Base-by-base conservation (phyloP, 2,329 filamentous ascomycete genomes). In the Periconia sp. region DNA sequence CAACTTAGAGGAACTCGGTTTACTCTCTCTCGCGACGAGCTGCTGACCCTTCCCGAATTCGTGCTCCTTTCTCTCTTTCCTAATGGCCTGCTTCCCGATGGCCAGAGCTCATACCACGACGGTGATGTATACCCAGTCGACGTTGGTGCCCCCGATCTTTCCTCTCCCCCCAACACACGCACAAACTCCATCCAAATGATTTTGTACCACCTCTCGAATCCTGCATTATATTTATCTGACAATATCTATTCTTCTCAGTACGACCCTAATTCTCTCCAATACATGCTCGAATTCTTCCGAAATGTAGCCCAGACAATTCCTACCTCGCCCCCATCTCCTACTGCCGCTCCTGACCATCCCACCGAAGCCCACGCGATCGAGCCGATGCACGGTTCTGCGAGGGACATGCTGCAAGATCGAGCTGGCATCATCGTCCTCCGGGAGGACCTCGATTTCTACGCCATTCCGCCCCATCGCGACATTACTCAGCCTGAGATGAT, bases 211-310 rank as follows among this genome's bases (percentile, higher is more conserved):
- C 68, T 78, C 46, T 69, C 63, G 54, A 76, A 77, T 51, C 61
- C 66, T 54, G 57, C 63, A 70, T 69, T 78, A 75, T 78, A 78
- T 59, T 69, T 78, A 76, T 80, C 78, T 80, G 78, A 81, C 77
- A 73, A 73, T 62, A 65, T 74, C 45, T 79, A 75, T 71, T 59
- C 48, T 58, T 74, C 73, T 59, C 75, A 99, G 94, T 99, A 97
- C 75, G 94, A 99, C 72, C 92, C 94, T 17, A 86, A 86, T 39
- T 97, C 92, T 34, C 83, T 99, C 41, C 91, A 97, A 73, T 99
- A 97, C 76, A 99, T 99, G 94, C 83, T 99, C 54, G 92, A 96
- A 63, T 99, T 99, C 74, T 99, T 99, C 78, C 88, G 94, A 54
- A 86, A 86, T 56, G 92, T 99, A 52, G 94, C 94, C 40, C 91